Evolutionary conservation across 2,329 filamentous ascomycete species (phyloP).

Genomic region (Coniochaeta pulveracea): DNA sequence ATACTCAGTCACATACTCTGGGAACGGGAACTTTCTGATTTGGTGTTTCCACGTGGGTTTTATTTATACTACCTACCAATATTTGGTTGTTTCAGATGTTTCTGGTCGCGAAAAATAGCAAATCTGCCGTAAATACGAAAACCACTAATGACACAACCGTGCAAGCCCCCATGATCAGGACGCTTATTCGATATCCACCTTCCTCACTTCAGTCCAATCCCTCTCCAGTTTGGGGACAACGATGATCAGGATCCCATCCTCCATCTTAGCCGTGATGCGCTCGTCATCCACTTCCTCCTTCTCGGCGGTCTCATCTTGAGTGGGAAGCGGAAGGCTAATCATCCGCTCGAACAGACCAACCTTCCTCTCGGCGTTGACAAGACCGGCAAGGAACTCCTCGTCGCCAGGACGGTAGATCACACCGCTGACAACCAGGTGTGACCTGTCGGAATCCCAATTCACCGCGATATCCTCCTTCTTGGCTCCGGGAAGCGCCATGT

Average conservation of each 20-base stretch:
- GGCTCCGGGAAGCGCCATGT: conserved; percentile 63
- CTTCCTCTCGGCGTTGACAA: conserved; percentile 55
- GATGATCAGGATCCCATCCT: conserved; percentile 67
- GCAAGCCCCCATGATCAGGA: too few species aligned
- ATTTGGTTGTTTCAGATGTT: too few species aligned
- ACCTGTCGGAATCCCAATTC: conserved; percentile 62
- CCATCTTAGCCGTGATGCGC: conserved; percentile 62
- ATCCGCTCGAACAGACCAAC: conserved; percentile 66
- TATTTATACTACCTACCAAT: too few species aligned
- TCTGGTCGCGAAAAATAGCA: too few species aligned
- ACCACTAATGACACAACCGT: too few species aligned
- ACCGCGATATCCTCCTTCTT: conserved; percentile 69
- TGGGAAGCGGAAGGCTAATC: conserved; percentile 52
- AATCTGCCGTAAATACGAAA: too few species aligned
- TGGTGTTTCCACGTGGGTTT: too few species aligned
- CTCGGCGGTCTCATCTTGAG: conserved; percentile 32
- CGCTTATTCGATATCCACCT: conserved; percentile 43
- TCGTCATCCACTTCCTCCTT: conserved; percentile 55
- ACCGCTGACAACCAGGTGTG: conserved; percentile 55
- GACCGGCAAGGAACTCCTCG: conserved; percentile 53
- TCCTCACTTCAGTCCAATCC: conserved; percentile 52
- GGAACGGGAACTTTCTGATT: too few species aligned
- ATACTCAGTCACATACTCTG: too few species aligned
- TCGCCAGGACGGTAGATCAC: conserved; percentile 63
- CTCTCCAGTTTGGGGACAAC: conserved; percentile 63